Evolutionary conservation across 305 asterid genomes (phyloP), one percentile per base, ranked within the genome.

Genomic region (Fraxinus greggii): DNA sequence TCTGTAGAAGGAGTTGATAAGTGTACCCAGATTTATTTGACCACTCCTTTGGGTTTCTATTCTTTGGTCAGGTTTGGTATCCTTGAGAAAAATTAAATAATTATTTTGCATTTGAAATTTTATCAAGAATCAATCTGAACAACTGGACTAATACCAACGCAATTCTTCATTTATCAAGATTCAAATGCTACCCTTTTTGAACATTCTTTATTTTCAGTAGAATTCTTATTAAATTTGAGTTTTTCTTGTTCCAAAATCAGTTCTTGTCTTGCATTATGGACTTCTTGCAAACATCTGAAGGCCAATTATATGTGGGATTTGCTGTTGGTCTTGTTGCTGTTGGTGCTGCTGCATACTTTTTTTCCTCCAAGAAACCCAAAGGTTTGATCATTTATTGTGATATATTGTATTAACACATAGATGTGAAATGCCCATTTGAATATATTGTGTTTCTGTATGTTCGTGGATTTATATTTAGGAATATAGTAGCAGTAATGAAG

Each of bases 301-400:
- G 92, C 67, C 97, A 90, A 79, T 75, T 91, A 75, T 3, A 85
- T 70, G 84, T 90, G 72, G 91, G 93, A 72, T 88, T 91, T 81
- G 90, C 92, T 42, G 87, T 90, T 76, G 91, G 90, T 48, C 88
- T 88, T 75, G 87, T 88, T 74, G 90, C 92, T 67, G 87, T 89
- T 83, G 94, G 88, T 12, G 92, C 88, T 83, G 79, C 82, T 78
- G 94, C 89, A 1, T 88, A 86, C 78, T 84, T 89, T 86, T 82
- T 87, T 40, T 87, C 94, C 81, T 83, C 94, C 84, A 92, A 90
- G 87, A 90, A 89, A 83, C 86, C 97, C 72, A 89, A 90, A 88
- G 97, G 98, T 93, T 42, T 72, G 79, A 12, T 45, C 0, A 8
- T 31, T 72, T 72, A 40, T 79, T 13, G 10, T 61, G 61, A 75